phyloP scores from a whole-genome alignment of 352 stramenopile species.

The Albugo candida region DNA sequence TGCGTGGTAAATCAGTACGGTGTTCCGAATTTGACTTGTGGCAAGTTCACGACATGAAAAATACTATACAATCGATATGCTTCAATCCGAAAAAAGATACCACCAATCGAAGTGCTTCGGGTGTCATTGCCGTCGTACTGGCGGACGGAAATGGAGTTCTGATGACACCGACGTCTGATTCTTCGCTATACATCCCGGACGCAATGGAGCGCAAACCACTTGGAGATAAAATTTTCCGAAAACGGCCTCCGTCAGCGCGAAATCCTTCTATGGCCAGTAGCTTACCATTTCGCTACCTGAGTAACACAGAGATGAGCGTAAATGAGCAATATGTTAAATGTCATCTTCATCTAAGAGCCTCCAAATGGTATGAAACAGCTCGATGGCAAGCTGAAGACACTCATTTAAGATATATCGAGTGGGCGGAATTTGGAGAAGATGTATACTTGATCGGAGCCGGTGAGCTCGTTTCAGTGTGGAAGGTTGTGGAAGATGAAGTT shows the following conservation, averaged over 20 bases:
- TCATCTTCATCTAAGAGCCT: conserved; percentile 47
- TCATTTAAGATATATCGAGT: conserved; percentile 37
- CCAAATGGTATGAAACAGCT: conserved; percentile 42
- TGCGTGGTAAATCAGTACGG: conserved; percentile 12
- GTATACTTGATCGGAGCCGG: conserved; percentile 40
- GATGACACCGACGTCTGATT: conserved; percentile 17
- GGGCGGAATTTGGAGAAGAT: conserved; percentile 17
- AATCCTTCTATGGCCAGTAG: conserved; percentile 1
- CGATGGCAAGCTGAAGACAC: conserved; percentile 50
- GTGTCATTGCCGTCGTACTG: conserved; percentile 36
- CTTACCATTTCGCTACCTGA: conserved; percentile 2
- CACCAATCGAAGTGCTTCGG: conserved; percentile 12
- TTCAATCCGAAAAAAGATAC: conserved; percentile 30
- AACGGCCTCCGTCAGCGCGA: conserved; percentile 5
- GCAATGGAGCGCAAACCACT: neutral
- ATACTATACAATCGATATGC: conserved; percentile 23
- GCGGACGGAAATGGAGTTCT: conserved; percentile 41
- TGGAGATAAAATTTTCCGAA: neutral
- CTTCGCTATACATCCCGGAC: neutral
- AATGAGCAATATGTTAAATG: conserved; percentile 30
- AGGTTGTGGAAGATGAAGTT: conserved; percentile 57
- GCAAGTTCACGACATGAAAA: conserved; percentile 39
- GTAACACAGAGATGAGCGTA: conserved; percentile 4
- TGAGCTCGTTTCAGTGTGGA: conserved; percentile 63
- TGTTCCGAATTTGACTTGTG: conserved; percentile 36